Percentiles rank a stretch among this genome's conserved stretches.
Evolutionary conservation across 257 asterid genomes (phyloP).

Genomic region (Przewalskia tangutica): DNA sequence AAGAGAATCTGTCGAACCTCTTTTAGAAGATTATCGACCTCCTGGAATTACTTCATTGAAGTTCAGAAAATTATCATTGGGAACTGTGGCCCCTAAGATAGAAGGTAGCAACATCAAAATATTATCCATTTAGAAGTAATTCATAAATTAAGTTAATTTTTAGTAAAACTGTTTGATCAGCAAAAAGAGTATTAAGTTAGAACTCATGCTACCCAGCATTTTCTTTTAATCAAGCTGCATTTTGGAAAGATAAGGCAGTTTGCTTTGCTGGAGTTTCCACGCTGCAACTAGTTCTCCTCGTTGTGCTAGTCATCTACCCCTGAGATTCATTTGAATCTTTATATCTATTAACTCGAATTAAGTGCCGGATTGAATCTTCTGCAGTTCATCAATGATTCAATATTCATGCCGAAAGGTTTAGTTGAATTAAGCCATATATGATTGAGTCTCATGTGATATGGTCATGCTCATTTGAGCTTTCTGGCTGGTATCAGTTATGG

Average conservation of each 20-base stretch:
- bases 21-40: slow-evolving; percentile 92
- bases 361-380: neutral
- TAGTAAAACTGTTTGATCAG: neutral
- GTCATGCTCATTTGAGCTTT: neutral
- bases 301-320: neutral
- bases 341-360: neutral
- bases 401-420: neutral
- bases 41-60: slow-evolving; percentile 78
- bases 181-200: neutral
- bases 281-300: neutral
- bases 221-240: neutral
- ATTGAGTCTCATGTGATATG: neutral
- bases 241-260: neutral
- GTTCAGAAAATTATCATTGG: slow-evolving; percentile 87
- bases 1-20: slow-evolving; percentile 89
- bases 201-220: neutral
- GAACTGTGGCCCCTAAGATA: slow-evolving; percentile 97
- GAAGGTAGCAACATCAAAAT: slow-evolving; percentile 47
- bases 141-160: neutral
- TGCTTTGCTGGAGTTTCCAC: neutral
- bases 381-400: neutral
- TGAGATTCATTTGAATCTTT: neutral
- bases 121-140: neutral
- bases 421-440: neutral
- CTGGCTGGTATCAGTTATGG: neutral